Evolutionary conservation across 1,284 basidiomycete species (phyloP), one percentile per base, ranked within the genome.

Genomic region (Tilletia walkeri): DNA sequence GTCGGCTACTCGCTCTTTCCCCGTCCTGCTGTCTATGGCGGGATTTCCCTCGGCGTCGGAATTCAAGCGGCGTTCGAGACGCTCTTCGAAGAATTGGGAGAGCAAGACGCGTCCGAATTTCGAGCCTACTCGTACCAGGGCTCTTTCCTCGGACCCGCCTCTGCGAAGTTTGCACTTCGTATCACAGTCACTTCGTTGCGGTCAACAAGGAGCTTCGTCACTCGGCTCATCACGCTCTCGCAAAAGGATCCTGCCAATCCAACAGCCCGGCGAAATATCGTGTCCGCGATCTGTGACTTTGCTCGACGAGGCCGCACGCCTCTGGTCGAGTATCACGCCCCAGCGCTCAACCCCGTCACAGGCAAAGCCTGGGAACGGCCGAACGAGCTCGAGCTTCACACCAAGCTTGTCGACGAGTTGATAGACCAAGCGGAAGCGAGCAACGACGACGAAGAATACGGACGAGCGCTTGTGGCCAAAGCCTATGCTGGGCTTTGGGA

Each of bases 131-230:
- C 34, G 34, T 63, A 38, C 59, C 59, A 63, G 39, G 59, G 59
- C 34, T 34, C 59, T 36, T 63, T 63, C 36, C 30, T 39, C 59
- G 36, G 59, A 4, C 59, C 59, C 12, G 59, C 59, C 3, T 20
- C 39, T 16, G 34, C 59, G 14, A 24, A 39, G 9, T 34, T 4
- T 39, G 34, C 59, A 10, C 9, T 63, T 34, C 30, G 36, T 14
- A 63, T 63, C 36, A 18, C 34, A 5, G 59, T 63, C 34, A 38
- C 30, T 10, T 3, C 34, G 3, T 16, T 39, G 0, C 59, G 59
- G 38, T 36, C 59, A 12, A 38, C 59, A 16, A 10, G 59, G 18
- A 39, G 59, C 59, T 63, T 63, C 36, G 59, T 63, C 59, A 63
- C 59, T 14, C 59, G 59, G 3, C 5, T 38, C n/a, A 12, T 63